Conservation (phyloP, 768 basidiomycete genomes). For the Peribolospora baueri region DNA sequence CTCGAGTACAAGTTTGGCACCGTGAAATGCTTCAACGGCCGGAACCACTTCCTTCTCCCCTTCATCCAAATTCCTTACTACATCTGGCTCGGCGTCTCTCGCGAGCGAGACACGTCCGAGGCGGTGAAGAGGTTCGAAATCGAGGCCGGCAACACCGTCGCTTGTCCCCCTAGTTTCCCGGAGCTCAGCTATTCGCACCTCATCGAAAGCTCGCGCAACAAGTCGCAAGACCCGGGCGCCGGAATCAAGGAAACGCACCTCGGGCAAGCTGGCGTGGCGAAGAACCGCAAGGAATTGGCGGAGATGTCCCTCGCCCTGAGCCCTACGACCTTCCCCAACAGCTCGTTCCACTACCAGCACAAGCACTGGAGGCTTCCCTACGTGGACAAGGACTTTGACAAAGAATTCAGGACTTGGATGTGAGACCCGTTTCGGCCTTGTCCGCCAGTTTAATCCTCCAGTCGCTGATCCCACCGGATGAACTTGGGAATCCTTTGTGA, state of each 20-base stretch:
- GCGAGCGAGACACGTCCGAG: slow-evolving; percentile 33
- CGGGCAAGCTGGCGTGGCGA: slow-evolving; percentile 25
- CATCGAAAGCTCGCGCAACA: no score
- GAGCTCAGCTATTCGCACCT: slow-evolving; percentile 18
- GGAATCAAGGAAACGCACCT: slow-evolving; percentile 21
- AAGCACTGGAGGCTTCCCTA: slow-evolving; percentile 42
- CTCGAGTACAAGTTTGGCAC: slow-evolving; percentile 59
- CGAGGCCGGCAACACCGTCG: slow-evolving; percentile 31
- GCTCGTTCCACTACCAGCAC: slow-evolving; percentile 36
- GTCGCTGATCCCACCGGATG: slow-evolving; percentile 32
- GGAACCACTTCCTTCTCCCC: slow-evolving; percentile 45
- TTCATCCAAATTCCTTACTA: slow-evolving; percentile 41
- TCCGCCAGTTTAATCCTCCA: slow-evolving; percentile 35
- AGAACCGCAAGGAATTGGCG: slow-evolving; percentile 3
- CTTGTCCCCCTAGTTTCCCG: slow-evolving; percentile 23
- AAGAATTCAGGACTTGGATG: slow-evolving; percentile 26
- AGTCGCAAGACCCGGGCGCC: no score
- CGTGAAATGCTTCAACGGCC: slow-evolving; percentile 35
- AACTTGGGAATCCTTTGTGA: slow-evolving; percentile 1
- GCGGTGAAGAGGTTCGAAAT: slow-evolving; percentile 37
- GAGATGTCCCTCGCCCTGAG: slow-evolving; percentile 7
- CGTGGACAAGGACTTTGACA: slow-evolving; percentile 42
- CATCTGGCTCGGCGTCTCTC: slow-evolving; percentile 48
- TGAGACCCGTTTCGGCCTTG: background rate
- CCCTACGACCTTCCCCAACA: slow-evolving; percentile 10